A percentile compares a stretch with the other conserved stretches of the same genome.
These are phyloP conservation scores for Vitis hybrid DNA, from an alignment of 177 flowering plant species.

Conservation along the genomic window DNA sequence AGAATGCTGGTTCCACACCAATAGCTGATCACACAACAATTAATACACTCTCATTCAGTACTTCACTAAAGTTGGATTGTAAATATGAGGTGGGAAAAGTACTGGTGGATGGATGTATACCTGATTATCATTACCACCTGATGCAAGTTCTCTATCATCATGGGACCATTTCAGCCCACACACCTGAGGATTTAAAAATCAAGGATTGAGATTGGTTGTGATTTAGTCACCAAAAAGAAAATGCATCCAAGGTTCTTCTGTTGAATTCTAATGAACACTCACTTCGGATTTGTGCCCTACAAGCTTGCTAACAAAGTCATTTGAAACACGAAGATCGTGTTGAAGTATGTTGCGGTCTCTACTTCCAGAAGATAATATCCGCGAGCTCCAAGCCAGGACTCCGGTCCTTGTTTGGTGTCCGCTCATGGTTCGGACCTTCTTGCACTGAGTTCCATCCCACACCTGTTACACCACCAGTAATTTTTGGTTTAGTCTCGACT, in stretches of 20 bases:
- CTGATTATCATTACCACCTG: conserved; percentile 99
- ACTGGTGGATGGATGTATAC: conserved; percentile 22
- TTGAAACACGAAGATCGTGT: conserved; percentile 87
- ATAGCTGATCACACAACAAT: conserved; percentile 44
- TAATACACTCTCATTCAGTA: conserved; percentile 1
- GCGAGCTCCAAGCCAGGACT: conserved; percentile 91
- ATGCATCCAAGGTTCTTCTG: no score
- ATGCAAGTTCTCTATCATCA: conserved; percentile 97
- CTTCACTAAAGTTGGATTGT: neutral
- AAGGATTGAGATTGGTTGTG: neutral
- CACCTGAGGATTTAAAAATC: conserved; percentile 46
- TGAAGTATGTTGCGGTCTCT: conserved; percentile 91
- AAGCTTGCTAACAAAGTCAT: conserved; percentile 74
- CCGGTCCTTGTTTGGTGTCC: conserved; percentile 98
- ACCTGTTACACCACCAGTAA: conserved; percentile 34
- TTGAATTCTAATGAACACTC: neutral
- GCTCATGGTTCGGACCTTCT: conserved; percentile 77
- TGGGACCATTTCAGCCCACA: conserved; percentile 98
- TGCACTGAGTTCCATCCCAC: conserved; percentile 94
- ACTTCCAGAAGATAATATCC: conserved; percentile 88
- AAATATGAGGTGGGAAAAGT: neutral
- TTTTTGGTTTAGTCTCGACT: neutral
- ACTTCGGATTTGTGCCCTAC: conserved; percentile 98
- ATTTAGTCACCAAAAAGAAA: neutral
- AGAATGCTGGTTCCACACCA: conserved; percentile 96